Conservation (phyloP, 371 early-diverging fungal genomes). For the Mortierella sp. region DNA sequence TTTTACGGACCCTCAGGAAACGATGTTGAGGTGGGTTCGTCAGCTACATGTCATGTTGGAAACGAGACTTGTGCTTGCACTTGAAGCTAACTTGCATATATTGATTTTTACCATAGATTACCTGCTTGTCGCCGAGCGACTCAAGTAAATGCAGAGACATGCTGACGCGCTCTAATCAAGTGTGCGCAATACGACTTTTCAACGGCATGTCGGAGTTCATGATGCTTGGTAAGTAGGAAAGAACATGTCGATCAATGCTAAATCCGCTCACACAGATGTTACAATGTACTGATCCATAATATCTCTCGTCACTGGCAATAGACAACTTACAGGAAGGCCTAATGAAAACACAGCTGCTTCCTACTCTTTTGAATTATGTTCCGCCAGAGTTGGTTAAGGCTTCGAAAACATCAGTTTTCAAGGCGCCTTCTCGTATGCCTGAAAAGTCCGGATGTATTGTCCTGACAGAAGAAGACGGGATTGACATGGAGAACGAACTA, state of each 20-base stretch:
- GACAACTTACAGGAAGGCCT: constrained; percentile 66
- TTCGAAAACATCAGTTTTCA: constrained; percentile 32
- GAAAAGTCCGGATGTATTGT: constrained; percentile 55
- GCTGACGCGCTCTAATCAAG: constrained; percentile 26
- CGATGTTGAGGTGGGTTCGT: constrained; percentile 61
- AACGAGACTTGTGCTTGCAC: neutral
- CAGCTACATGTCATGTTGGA: neutral
- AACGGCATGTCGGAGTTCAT: constrained; percentile 81
- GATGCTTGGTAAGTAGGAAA: constrained; percentile 69
- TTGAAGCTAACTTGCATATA: neutral
- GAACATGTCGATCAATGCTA: neutral
- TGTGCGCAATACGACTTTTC: constrained; percentile 76
- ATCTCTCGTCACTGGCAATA: constrained; percentile 10
- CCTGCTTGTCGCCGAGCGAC: constrained; percentile 67
- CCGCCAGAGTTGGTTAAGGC: constrained; percentile 34
- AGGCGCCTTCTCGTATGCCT: constrained; percentile 32
- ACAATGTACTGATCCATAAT: neutral
- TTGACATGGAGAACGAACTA: constrained; percentile 63
- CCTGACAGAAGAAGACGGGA: constrained; percentile 61
- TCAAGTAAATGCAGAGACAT: constrained; percentile 55
- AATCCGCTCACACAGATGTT: neutral
- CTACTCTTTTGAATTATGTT: constrained; percentile 62
- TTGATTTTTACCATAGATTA: constrained; percentile 29
- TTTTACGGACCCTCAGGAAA: constrained; percentile 75
- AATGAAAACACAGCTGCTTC: constrained; percentile 64